phyloP scores from a whole-genome alignment of 225 moss, liverwort and hornwort genomes.

The Lunularia cruciata region DNA sequence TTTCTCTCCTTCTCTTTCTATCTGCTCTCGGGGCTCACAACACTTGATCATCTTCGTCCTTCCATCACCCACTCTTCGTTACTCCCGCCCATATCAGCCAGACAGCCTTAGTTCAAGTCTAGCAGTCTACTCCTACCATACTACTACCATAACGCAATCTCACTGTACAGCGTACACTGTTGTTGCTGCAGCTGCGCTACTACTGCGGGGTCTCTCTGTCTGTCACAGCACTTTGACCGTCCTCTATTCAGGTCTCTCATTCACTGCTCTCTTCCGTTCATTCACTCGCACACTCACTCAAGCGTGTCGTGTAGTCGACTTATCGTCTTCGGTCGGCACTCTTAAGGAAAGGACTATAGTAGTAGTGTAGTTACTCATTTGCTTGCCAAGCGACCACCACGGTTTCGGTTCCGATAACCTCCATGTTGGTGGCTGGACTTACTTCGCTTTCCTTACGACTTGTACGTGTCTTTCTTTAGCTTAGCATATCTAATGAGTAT shows the following conservation, averaged over 20 bases:
- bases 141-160: no score
- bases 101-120: not conserved
- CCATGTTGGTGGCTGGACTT: not conserved
- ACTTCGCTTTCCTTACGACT: not conserved
- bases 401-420: slow-evolving; percentile 4
- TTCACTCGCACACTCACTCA: no score
- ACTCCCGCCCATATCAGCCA: not conserved
- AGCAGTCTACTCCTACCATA: slow-evolving; percentile 6
- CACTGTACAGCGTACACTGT: slow-evolving; percentile 2
- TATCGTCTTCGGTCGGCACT: slow-evolving; percentile 12
- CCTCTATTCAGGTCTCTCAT: slow-evolving; percentile 8
- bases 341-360: slow-evolving; percentile 15
- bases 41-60: slow-evolving; percentile 13
- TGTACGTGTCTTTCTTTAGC: not conserved
- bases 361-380: slow-evolving; percentile 11
- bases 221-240: slow-evolving; percentile 19
- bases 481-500: slow-evolving; percentile 11
- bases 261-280: no score
- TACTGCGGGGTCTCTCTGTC: slow-evolving; percentile 11
- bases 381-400: not conserved
- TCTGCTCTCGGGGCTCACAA: slow-evolving; percentile 2
- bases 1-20: not conserved
- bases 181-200: not conserved
- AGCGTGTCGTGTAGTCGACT: slow-evolving; percentile 1
- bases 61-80: slow-evolving; percentile 4